Evolutionary conservation across 352 stramenopile genomes (phyloP).

Genomic region (Phytophthora brassicae): DNA sequence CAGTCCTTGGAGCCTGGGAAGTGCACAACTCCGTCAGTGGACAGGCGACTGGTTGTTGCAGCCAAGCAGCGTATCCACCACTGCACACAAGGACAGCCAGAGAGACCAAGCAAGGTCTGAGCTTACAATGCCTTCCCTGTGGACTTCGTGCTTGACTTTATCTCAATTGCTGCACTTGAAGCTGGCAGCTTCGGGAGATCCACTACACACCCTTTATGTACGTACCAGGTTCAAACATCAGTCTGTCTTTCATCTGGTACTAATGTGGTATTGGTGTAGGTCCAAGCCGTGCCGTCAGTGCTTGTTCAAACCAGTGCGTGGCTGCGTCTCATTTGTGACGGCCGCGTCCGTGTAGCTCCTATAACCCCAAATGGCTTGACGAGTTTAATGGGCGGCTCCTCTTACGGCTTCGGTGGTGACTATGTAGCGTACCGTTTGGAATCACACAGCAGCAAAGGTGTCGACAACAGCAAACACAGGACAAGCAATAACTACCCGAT

Average conservation of each 20-base stretch:
- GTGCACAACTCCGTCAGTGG: constrained; percentile 11
- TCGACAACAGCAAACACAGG: background rate
- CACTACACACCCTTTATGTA: constrained; percentile 30
- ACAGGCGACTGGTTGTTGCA: constrained; percentile 27
- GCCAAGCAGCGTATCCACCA: constrained; percentile 12
- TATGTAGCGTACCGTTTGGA: constrained; percentile 26
- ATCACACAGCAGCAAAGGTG: background rate
- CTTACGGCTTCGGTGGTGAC: constrained; percentile 24
- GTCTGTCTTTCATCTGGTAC: background rate
- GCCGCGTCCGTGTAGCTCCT: constrained; percentile 21
- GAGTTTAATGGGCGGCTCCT: constrained; percentile 20
- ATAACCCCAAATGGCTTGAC: constrained; percentile 26
- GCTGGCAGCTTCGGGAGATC: constrained; percentile 18
- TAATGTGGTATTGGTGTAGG: constrained; percentile 16
- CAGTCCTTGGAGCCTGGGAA: constrained; percentile 8
- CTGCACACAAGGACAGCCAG: background rate
- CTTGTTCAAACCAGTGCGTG: constrained; percentile 26
- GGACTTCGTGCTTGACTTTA: constrained; percentile 27
- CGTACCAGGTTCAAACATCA: constrained; percentile 5
- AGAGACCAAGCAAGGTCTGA: background rate
- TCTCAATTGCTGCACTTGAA: constrained; percentile 36
- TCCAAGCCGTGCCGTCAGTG: constrained; percentile 31
- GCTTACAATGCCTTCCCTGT: constrained; percentile 36
- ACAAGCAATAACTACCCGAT: constrained; percentile 4
- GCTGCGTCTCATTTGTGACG: constrained; percentile 43